Base-by-base conservation (phyloP, 192 early-diverging fungal species). In the Entomortierella lignicola region DNA sequence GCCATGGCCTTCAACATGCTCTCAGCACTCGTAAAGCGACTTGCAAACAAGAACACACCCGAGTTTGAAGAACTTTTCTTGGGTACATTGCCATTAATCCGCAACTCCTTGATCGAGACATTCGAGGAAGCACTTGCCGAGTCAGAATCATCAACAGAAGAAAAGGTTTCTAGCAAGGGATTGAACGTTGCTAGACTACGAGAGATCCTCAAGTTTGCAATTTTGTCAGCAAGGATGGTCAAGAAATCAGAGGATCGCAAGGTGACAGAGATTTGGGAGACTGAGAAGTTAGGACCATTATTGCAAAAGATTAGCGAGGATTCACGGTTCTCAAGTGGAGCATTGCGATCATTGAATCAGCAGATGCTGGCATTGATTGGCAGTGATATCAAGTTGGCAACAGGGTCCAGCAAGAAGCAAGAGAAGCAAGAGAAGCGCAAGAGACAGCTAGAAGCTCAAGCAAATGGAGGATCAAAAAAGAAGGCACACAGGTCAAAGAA, bases 1-100 rank as follows among this genome's bases (percentile, higher is more conserved):
- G 83, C 85, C 37, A 87, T 89, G 81, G 89, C 88, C 3, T 91
- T 80, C 61, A 81, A 80, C 8, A 80, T 86, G 71, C 39, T 81
- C 11, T 63, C 72, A 13, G 64, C 67, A 17, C 56, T 86, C 1
- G 69, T 88, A 12, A 84, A 84, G 69, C 85, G 81, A 50, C 55
- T 71, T 27, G 69, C 75, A 20, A 80, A 69, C 56, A 79, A 79
- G 64, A 68, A 75, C 37, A 68, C 82, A 13, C 77, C 70, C 48
- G 77, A 80, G 55, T 83, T 77, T 60, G 75, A 73, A 55, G 55
- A 56, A 5, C 65, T 69, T n/a, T 80, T 83, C 44, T 48, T 75
- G 48, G 59, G 73, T 17, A 69, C 77, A 0, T 39, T 80, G 20
- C 82, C 82, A 17, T 27, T 67, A 55, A 83, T 83, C 59, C 70